Evolutionary conservation across 495 filamentous ascomycete genomes (phyloP), one percentile per base, ranked within the genome.

Genomic region (Lasiosphaeriaceae sp.): DNA sequence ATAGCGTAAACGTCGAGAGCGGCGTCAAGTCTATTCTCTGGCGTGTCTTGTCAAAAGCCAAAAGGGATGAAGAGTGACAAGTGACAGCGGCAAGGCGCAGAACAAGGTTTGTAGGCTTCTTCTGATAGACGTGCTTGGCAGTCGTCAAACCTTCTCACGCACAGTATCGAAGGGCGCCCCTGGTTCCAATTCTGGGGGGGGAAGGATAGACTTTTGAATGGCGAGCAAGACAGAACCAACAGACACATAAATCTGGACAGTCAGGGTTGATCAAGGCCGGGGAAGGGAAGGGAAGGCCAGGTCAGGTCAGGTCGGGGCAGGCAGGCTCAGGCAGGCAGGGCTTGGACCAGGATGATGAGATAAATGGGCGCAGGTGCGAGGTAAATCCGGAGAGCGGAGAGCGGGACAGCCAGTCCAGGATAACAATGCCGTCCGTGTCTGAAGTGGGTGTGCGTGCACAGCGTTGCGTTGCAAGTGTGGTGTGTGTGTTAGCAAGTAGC

Each of bases 371-470:
- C 57, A 51, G 58, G 54, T 55, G 26, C 39, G 45, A 52, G 54
- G 54, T 19, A 57, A 61, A 66, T 64, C 66, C 61, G 61, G 58
- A 64, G 56, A 59, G 48, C 56, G 58, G 60, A 43, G 39, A 11
- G 14, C 39, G 39, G 52, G 52, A 47, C 29, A 57, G 57, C 45
- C 53, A 62, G 47, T 48, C 48, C 50, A 66, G 44, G 50, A 22
- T n/a, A 55, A n/a, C 50, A 65, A 63, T 64, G 66, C 64, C 64
- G 62, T 64, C 46, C 26, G 50, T 49, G 57, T 58, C 62, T 58
- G 57, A 23, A 26, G 49, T 51, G 37, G 20, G 9, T 39, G 43
- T 22, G 37, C 24, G 53, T 44, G 35, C 43, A 24, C 12, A 31
- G 11, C 1, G 35, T 26, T 37, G 35, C 1, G n/a, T 26, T 34